Percentiles rank a stretch among this genome's conserved stretches.
Conservation (phyloP, 306 rosid genomes). For the Citrullus mucosospermus region DNA sequence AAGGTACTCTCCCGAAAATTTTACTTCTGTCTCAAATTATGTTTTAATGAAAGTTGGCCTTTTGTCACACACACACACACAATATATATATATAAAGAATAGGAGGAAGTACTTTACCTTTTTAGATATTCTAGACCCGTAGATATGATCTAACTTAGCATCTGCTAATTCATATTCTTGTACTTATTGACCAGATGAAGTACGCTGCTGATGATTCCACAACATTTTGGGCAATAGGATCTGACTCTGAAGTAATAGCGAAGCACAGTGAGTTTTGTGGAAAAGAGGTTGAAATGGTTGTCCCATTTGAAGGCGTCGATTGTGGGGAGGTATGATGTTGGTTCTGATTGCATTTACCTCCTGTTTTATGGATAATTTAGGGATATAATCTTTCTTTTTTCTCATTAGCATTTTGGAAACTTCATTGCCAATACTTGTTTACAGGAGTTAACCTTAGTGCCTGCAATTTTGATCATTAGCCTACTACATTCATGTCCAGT, state of each 20-base stretch:
- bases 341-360: background rate
- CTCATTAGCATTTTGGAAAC: background rate
- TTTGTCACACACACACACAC: background rate
- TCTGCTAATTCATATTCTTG: constrained; percentile 14
- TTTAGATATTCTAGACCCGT: background rate
- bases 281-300: constrained; percentile 75
- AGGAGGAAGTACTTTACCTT: background rate
- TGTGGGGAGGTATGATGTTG: constrained; percentile 63
- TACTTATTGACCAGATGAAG: constrained; percentile 43
- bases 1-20: constrained; percentile 38
- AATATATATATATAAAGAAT: background rate
- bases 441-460: background rate
- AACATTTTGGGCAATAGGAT: constrained; percentile 81
- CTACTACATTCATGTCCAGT: background rate
- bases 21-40: background rate
- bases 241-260: constrained; percentile 65
- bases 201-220: constrained; percentile 90
- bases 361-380: background rate
- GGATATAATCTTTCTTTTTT: background rate
- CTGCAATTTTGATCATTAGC: background rate
- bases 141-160: constrained; percentile 4
- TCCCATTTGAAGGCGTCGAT: constrained; percentile 78
- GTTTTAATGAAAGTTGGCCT: background rate
- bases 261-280: constrained; percentile 59
- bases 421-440: background rate